Base-by-base conservation (phyloP, 2,329 filamentous ascomycete species). In the Huntiella omanensis region DNA sequence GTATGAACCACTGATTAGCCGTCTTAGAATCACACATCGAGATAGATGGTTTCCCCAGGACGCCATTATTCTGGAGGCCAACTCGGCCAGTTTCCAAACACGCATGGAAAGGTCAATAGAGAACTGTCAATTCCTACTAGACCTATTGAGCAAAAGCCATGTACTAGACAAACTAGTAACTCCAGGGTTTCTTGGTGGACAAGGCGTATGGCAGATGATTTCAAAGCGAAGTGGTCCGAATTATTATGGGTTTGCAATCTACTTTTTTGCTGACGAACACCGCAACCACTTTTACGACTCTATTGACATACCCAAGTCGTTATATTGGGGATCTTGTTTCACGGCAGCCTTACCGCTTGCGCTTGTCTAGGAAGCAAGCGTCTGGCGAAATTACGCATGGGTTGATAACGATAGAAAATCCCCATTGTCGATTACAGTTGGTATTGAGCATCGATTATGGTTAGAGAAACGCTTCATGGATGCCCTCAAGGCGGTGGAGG, bases 251-350 rank as follows among this genome's bases (percentile, higher is more conserved):
- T 59, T 58, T 42, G 69, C 70, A 50, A 66, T 69, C 2, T 57
- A 60, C 17, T 59, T 63, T 1, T 57, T 52, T 16, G 45, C 58
- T 1, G 60, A 65, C 1, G 47, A 59, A 8, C 63, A 67, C 0
- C 62, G 67, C 1, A 54, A 55, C 2, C 61, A 62, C 0, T 75
- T 73, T 45, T 69, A 68, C 52, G 64, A 73, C 47, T 58, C 58
- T 17, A 48, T 72, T 1, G 56, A 64, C 32, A 57, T 71, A 35
- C 64, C 68, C 52, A 62, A 66, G 17, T 68, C 69, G 0, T 69
- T 68, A 0, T 68, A 69, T 51, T 56, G 73, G 1, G 71, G 69
- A 1, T 68, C 68, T 1, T 68, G 67, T 50, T 57, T 63, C 41
- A 71, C 67, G 1, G 54, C 73, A 1, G 60, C 59, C 6, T n/a